Base-by-base conservation (phyloP, 2,329 filamentous ascomycete genomes). In the Grosmannia clavigera region DNA sequence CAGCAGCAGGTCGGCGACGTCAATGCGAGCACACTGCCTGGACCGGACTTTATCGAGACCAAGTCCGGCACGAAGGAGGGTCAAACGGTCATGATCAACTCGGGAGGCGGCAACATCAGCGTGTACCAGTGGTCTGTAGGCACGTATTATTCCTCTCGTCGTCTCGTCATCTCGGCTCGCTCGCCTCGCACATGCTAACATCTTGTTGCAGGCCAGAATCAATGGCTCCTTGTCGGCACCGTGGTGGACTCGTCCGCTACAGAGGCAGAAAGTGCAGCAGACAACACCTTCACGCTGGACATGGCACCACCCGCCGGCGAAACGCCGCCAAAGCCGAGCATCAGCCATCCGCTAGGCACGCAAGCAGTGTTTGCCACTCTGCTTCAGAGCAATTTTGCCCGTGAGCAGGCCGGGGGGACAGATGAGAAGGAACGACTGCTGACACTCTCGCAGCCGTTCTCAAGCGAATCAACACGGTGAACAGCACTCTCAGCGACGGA, bases 51-150 rank as follows among this genome's bases (percentile, higher is more conserved):
- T 67, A 75, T 99, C 10, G 82, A 84, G 59, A 82, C 82, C 60
- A 92, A 91, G 66, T 83, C 85, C 0, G 94, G 94, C 3, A 94
- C 89, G n/a, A 96, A 96, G 72, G 94, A 99, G 65, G 94, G 94
- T 0, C 92, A 99, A 69, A 88, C 96, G 5, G 87, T 95, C 67
- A 95, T 95, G 84, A 92, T 96, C 67, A 83, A 82, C 61, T 88
- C 96, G 70, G 76, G 81, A 9, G 86, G 95, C 68, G 90, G 90
- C 54, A 89, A 83, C 58, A 80, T 96, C 35, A 90, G 88, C 5
- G 91, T 92, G 10, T 90, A 97, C 69, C 85, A 89, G 63, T 97
- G 92, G 92, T 95, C 92, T 22, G 54, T 54, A 10, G 14, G 74
- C 74, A 64, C 73, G 76, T 54, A 14, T 22, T 5, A 3, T 14